Conservation (phyloP, 2,329 filamentous ascomycete genomes). For the Epichloe gansuensis region DNA sequence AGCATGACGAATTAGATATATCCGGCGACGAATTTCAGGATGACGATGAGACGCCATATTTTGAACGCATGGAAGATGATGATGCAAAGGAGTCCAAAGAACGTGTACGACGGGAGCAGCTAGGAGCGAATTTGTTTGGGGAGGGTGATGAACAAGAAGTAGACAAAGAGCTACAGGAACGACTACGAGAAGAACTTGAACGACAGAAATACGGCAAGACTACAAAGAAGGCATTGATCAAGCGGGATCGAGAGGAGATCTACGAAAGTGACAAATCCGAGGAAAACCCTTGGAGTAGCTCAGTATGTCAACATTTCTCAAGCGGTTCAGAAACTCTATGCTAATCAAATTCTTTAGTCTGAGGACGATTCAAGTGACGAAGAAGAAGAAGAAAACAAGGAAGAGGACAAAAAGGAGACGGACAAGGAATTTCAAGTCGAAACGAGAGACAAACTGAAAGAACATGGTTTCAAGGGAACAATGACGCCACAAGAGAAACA, state of each 20-base stretch:
- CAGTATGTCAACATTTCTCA: constrained; percentile 15
- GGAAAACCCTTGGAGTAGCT: constrained; percentile 28
- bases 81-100: constrained; percentile 60
- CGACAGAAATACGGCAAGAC: constrained; percentile 61
- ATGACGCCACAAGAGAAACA: constrained; percentile 41
- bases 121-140: constrained; percentile 76
- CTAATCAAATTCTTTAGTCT: constrained; percentile 24
- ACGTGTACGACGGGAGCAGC: constrained; percentile 64
- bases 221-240: constrained; percentile 68
- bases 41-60: constrained; percentile 66
- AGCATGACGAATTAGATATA: constrained; percentile 58
- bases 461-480: constrained; percentile 54
- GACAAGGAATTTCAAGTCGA: constrained; percentile 43
- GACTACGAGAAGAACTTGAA: constrained; percentile 54
- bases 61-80: constrained; percentile 71
- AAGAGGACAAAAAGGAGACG: constrained; percentile 50
- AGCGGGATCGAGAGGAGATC: constrained; percentile 73
- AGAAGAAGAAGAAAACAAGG: constrained; percentile 31
- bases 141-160: constrained; percentile 57
- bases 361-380: constrained; percentile 32
- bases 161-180: constrained; percentile 59
- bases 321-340: no score
- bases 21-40: constrained; percentile 70
- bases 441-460: constrained; percentile 37
- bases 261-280: constrained; percentile 59